phyloP scores from a whole-genome alignment of 2,329 filamentous ascomycete species.

The Venturia pyrina region DNA sequence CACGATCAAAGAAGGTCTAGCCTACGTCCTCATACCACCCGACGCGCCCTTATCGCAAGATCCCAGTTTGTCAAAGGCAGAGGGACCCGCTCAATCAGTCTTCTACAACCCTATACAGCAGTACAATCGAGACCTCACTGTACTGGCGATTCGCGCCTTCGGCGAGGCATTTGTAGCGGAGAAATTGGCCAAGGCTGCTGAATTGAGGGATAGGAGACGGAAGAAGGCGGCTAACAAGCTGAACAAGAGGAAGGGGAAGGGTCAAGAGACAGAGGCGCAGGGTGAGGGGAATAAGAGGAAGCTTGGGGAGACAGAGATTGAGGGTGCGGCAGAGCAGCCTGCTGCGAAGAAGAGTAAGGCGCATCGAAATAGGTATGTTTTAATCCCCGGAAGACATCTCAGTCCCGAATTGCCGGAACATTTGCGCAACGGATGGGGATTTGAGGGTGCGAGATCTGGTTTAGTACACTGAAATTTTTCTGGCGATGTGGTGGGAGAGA shows the following conservation, averaged over 20 bases:
- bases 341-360: background rate
- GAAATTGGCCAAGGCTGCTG: constrained; percentile 23
- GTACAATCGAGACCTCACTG: constrained; percentile 92
- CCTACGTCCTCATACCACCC: constrained; percentile 54
- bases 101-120: constrained; percentile 99
- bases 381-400: background rate
- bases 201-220: constrained; percentile 26
- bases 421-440: background rate
- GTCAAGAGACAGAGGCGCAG: background rate
- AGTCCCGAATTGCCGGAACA: background rate
- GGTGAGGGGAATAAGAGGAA: constrained; percentile 11
- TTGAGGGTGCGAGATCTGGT: background rate
- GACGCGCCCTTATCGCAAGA: constrained; percentile 38
- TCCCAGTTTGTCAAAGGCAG: constrained; percentile 29
- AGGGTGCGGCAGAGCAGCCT: constrained; percentile 15
- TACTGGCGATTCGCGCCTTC: constrained; percentile 83
- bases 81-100: constrained; percentile 57
- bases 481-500: background rate
- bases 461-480: background rate
- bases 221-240: constrained; percentile 19
- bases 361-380: background rate
- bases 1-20: constrained; percentile 57
- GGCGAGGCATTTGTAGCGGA: constrained; percentile 51
- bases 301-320: constrained; percentile 7
- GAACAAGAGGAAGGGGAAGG: background rate